Evolutionary conservation across 1,284 basidiomycete genomes (phyloP).

Genomic region (Tylopilus sp.): DNA sequence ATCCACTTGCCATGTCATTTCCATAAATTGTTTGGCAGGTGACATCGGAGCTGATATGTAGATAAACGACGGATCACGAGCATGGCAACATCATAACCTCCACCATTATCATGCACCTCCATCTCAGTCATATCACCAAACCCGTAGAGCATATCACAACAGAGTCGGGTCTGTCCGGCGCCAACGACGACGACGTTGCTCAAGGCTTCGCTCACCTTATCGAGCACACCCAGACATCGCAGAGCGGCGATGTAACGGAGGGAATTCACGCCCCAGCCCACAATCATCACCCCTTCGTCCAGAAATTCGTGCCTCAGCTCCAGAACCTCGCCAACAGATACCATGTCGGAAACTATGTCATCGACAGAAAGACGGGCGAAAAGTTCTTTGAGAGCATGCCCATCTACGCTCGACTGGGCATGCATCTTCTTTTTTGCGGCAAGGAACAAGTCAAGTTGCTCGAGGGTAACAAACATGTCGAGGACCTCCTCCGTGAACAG

Average conservation of each 20-base stretch:
- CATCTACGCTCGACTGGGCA: slow-evolving; percentile 66
- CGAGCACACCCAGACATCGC: slow-evolving; percentile 37
- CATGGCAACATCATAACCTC: no score
- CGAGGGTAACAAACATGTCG: slow-evolving; percentile 47
- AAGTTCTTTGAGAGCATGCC: slow-evolving; percentile 81
- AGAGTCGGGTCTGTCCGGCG: slow-evolving; percentile 21
- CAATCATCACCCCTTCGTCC: slow-evolving; percentile 37
- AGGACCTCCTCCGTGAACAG: slow-evolving; percentile 62
- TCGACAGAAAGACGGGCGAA: slow-evolving; percentile 58
- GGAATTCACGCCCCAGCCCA: slow-evolving; percentile 45
- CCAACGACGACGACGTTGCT: slow-evolving; percentile 35
- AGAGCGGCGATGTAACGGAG: slow-evolving; percentile 38
- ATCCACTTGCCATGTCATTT: no score
- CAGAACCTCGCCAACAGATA: slow-evolving; percentile 51
- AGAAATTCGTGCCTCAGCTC: slow-evolving; percentile 52
- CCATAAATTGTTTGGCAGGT: neutral
- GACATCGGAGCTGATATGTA: neutral
- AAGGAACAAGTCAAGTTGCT: slow-evolving; percentile 54
- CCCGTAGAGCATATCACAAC: slow-evolving; percentile 21
- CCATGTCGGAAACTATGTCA: slow-evolving; percentile 68
- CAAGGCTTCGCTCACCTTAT: slow-evolving; percentile 45
- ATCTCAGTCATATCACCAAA: slow-evolving; percentile 22
- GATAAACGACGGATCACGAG: slow-evolving; percentile 1
- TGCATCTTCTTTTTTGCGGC: slow-evolving; percentile 76
- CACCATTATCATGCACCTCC: slow-evolving; percentile 14